Conservation (phyloP, 148 eudicot genomes). For the Vaccinium vitisidaea region DNA sequence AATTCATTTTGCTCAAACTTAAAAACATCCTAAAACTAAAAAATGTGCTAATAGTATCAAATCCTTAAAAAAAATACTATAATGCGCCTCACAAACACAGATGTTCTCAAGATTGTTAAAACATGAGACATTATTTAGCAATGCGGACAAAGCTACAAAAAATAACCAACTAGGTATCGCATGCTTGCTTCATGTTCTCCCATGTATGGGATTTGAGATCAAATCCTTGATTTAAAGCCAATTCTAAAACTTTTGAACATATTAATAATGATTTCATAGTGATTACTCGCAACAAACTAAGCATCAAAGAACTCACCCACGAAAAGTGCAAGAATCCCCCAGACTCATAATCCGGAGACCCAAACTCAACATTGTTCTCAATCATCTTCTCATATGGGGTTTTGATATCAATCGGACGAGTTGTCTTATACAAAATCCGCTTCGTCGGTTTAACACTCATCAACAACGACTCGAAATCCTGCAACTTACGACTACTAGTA, state of each 20-base stretch:
- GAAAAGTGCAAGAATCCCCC: conserved; percentile 82
- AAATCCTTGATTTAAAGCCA: neutral
- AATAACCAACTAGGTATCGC: neutral
- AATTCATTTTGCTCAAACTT: neutral
- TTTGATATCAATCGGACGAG: conserved; percentile 76
- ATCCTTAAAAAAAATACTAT: neutral
- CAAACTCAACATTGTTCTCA: conserved; percentile 82
- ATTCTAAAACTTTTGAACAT: neutral
- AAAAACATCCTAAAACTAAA: neutral
- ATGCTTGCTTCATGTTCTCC: neutral
- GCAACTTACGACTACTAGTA: conserved; percentile 40
- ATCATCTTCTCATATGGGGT: conserved; percentile 92
- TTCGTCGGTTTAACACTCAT: conserved; percentile 56
- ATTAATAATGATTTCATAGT: neutral
- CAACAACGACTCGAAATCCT: conserved; percentile 63
- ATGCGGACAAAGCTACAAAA: neutral
- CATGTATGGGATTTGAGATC: neutral
- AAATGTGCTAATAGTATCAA: neutral
- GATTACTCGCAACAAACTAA: neutral
- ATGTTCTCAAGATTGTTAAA: neutral
- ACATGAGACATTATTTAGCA: neutral
- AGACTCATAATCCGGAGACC: conserved; percentile 86
- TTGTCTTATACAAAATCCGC: conserved; percentile 69
- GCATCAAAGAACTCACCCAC: conserved; percentile 56
- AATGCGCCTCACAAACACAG: neutral